Evolutionary conservation across 2,329 filamentous ascomycete species (phyloP).

Genomic region (Clonostachys sp.): DNA sequence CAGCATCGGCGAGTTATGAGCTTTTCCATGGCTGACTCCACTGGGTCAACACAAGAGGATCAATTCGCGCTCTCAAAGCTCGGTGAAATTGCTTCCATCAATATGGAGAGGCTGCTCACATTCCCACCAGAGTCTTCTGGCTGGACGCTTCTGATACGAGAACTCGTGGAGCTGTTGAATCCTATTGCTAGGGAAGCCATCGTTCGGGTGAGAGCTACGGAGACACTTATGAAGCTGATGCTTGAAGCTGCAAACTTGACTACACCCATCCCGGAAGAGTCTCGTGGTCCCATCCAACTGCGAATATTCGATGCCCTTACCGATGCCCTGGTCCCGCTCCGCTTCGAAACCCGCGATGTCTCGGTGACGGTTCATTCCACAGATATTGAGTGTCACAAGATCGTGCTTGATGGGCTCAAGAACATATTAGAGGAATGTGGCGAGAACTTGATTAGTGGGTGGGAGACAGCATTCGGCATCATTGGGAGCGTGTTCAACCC

Average conservation of each 20-base stretch:
- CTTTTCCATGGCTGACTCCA: constrained; percentile 35
- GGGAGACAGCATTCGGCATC: constrained; percentile 81
- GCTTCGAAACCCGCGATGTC: constrained; percentile 41
- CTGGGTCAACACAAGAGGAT: constrained; percentile 55
- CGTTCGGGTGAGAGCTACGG: constrained; percentile 56
- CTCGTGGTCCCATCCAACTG: constrained; percentile 61
- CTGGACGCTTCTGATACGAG: constrained; percentile 63
- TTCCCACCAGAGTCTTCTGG: constrained; percentile 65
- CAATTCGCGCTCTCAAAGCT: constrained; percentile 69
- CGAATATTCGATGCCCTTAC: constrained; percentile 65
- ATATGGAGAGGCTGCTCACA: constrained; percentile 68
- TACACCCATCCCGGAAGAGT: constrained; percentile 41
- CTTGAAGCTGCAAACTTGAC: constrained; percentile 55
- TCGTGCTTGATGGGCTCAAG: constrained; percentile 75
- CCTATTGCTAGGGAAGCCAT: constrained; percentile 40
- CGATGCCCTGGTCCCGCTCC: constrained; percentile 51
- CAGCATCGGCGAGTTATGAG: constrained; percentile 42
- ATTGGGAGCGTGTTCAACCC: constrained; percentile 74
- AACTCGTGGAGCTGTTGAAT: constrained; percentile 47
- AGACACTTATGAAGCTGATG: constrained; percentile 55
- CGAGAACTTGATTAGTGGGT: constrained; percentile 76
- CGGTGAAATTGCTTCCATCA: constrained; percentile 68
- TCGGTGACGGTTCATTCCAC: constrained; percentile 56
- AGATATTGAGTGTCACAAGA: constrained; percentile 76
- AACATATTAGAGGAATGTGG: constrained; percentile 83